Base-by-base conservation (phyloP, 495 filamentous ascomycete species). In the Hyphodiscus hymeniophilus region DNA sequence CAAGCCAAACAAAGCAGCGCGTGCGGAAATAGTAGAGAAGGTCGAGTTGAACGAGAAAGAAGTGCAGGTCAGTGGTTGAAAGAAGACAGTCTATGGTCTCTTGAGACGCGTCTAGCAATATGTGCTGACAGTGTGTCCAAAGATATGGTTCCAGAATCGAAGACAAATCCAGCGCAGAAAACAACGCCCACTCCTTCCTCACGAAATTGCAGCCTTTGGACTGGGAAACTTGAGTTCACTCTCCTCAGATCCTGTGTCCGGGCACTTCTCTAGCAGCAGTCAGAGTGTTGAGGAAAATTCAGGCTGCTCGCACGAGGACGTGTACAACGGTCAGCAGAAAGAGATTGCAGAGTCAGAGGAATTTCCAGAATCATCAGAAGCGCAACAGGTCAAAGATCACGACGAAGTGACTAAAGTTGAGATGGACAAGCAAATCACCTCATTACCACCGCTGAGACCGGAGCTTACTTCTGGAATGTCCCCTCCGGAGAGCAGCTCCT, bases 131-230 rank as follows among this genome's bases (percentile, higher is more conserved):
- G 35, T 33, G 31, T 7, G 7, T 30, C 26, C 5, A 45, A 22
- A 98, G 92, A 95, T 99, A 56, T 99, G 94, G 94, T 99, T 99
- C 66, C 94, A 97, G 62, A 99, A 99, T 58, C 81, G 90, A 61
- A 79, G 94, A 51, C 94, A 99, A 62, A 94, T 89, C 66, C 83
- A 89, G 58, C 80, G 94, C 46, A 79, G 94, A 47, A 94, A 91
- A 70, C 85, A 89, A 45, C 84, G 87, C 51, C 92, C 92, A 21
- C 71, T 95, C 16, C 75, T 88, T 23, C 81, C 86, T 18, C 81
- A 94, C 58, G 88, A 95, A 63, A 76, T 94, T 22, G 71, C 78
- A 11, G 75, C 73, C 22, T 74, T 81, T 59, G 59, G 59, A 39
- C 21, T 61, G 7, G 56, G 59, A 13, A 52, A 52, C 11, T 58